A percentile compares a stretch with the other conserved stretches of the same genome.
phyloP scores from a whole-genome alignment of 2,329 filamentous ascomycete species.

The Hymenoscyphus occultus region DNA sequence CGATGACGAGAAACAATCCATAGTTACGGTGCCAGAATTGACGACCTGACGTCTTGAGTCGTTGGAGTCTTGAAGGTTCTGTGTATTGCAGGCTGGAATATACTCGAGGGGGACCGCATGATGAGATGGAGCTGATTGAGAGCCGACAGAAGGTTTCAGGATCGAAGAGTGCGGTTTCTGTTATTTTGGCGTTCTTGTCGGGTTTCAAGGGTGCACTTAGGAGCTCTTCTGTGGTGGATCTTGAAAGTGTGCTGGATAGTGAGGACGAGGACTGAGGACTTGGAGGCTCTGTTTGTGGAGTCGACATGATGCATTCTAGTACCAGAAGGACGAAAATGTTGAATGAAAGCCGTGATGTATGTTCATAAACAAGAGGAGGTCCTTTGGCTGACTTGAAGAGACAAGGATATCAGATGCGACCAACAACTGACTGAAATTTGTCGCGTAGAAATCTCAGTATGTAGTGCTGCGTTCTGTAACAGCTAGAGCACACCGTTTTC shows the following conservation, averaged over 20 bases:
- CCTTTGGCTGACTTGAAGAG: background rate
- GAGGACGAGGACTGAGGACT: conserved; percentile 15
- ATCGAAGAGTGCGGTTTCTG: conserved; percentile 32
- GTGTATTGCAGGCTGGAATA: conserved; percentile 23
- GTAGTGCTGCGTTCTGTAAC: too few species aligned
- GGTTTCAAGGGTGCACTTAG: conserved; percentile 32
- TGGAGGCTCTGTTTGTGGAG: background rate
- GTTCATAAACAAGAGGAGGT: background rate
- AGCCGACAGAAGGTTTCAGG: conserved; percentile 39
- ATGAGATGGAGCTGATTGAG: conserved; percentile 44
- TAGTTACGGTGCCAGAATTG: conserved; percentile 63
- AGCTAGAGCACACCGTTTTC: too few species aligned
- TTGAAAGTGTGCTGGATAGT: conserved; percentile 16
- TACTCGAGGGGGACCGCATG: conserved; percentile 25
- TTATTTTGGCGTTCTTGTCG: conserved; percentile 20
- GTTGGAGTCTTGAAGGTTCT: conserved; percentile 8
- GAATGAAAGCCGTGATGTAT: background rate
- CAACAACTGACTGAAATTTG: background rate
- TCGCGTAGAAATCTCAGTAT: too few species aligned
- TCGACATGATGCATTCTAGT: conserved; percentile 11
- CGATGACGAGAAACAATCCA: conserved; percentile 68
- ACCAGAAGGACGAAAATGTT: background rate
- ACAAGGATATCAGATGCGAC: background rate
- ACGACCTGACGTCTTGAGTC: conserved; percentile 9
- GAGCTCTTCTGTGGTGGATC: conserved; percentile 18